Base-by-base conservation (phyloP, 2,329 filamentous ascomycete genomes). In the Leptographium wingfieldii region DNA sequence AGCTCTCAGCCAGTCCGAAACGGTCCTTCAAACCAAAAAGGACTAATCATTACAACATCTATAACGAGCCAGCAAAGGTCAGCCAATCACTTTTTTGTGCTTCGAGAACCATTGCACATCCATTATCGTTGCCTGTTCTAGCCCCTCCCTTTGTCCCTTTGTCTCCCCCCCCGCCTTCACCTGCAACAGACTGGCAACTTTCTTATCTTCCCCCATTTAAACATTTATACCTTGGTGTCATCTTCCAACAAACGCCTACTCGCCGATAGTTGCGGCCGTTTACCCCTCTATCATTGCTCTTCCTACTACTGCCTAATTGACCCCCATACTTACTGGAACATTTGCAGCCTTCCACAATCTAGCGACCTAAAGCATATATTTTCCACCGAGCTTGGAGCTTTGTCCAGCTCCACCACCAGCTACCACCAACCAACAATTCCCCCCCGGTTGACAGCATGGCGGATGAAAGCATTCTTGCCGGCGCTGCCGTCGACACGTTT, bases 401-500 rank as follows among this genome's bases (percentile, higher is more conserved):
- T 40, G 53, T 16, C 31, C 53, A 22, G 31, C 53, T 38, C 53
- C 33, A 22, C 31, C 19, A 38, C 53, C 33, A 25, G 22, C 31
- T 40, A 38, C 16, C 53, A 40, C 14, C n/a, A 11, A 11, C 54
- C 38, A 27, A 11, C 43, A 27, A 27, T 11, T 29, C 19, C 12
- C 35, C 19, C 29, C 52, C 40, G 22, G 22, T 48, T 35, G 22
- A 22, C 46, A 55, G 16, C 14, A 62, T 62, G 59, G 31, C 60
- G 11, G 56, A 57, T 53, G 56, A 38, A 59, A 59, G 25, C 48
- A 43, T 43, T 55, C 63, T 59, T 16, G 33, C 38, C 29, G 56
- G 40, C 40, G 40, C 35, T 22, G 48, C 55, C 40, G 59, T 55
- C 56, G 48, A 54, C n/a, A 49, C 55, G 38, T 71, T 70, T 60